Base-by-base conservation (phyloP, 23 red algal genomes). In the Gracilaria domingensis region DNA sequence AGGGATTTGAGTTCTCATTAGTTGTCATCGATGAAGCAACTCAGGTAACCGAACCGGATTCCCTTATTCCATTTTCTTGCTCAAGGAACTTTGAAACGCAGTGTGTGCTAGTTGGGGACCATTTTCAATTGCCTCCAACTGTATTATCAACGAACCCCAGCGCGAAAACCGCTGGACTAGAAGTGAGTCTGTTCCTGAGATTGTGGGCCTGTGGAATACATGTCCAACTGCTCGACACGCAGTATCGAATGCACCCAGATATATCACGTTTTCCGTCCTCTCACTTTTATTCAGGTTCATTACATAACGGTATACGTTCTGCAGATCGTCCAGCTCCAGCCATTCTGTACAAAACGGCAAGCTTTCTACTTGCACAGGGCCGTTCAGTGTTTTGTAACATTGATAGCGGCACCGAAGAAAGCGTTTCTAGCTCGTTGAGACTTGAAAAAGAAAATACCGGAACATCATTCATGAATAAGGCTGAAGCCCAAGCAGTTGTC, bases 241-340 rank as follows among this genome's bases (percentile, higher is more conserved):
- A 98, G 61, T 98, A 93, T 81, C 93, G 97, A 42, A 98, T 98
- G 97, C 92, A 94, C 44, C 86, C 89, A 21, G 57, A 56, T 20
- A 98, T 98, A 79, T 54, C 84, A 34, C 25, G 36, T 47, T 93
- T 93, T 33, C 83, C 91, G 0, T 48, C 33, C 28, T 44, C 57
- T 0, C 82, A 86, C 29, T 91, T 98, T 78, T 98, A 98, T 38
- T 53, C 50, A 37, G 56, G 70, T 21, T 23, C 56, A 74, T 39
- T 98, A 21, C 49, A 28, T 5, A 54, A 83, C 48, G 96, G 79
- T 32, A 75, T 93, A 29, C 54, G 23, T 1, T 24, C 23, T 4
- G 66, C 39, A 56, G 80, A 93, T 17, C 89, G 89, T 24, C 42
- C 48, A 16, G 53, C 69, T 16, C 89, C 86, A 33, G 25, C 17